Evolutionary conservation across 768 basidiomycete species (phyloP), one percentile per base, ranked within the genome.

Genomic region (Epithele typhae): DNA sequence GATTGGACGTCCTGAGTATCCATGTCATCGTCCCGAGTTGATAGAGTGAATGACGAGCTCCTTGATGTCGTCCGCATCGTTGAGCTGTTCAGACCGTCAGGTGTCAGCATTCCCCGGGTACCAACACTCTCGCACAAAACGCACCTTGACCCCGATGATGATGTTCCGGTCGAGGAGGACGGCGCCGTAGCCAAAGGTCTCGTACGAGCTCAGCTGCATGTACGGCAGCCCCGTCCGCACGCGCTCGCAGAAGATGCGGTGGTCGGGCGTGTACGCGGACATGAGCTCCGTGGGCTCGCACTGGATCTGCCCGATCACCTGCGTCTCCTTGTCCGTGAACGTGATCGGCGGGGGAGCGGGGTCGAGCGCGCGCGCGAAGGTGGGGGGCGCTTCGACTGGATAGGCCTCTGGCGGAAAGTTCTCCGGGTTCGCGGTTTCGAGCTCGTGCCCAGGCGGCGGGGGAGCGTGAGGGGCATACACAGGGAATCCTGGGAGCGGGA

Each of bases 101-200:
- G 15, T 12, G 15, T n/a, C 27, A 21, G 10, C 14, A 40, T 22
- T 17, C 30, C 4, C 18, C 17, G 12, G 9, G 7, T 7, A 4
- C 37, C 12, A 6, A 14, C 5, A 4, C 12, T 6, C 25, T 25
- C 15, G 25, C 23, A 10, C 11, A 14, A 11, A 17, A 48, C 57
- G 22, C 43, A 62, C 62, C 52, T 56, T 48, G 37, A 65, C 45
- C 12, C 64, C 62, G 36, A 65, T 57, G 35, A 65, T 53, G 37
- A 58, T 47, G 39, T 59, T 60, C 36, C 59, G 54, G 27, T 65
- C 64, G 12, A 65, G 50, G 39, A 65, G 21, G 14, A 64, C 57
- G 10, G 60, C 57, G 8, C 59, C 51, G 17, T 62, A 59, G 12
- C 37, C 43, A 36, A 53, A 62, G 23, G 38, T 42, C 10, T 49